These are phyloP conservation scores for Leishmania gerbilli DNA, from an alignment of 208 protist species.

Conservation along the genomic window DNA sequence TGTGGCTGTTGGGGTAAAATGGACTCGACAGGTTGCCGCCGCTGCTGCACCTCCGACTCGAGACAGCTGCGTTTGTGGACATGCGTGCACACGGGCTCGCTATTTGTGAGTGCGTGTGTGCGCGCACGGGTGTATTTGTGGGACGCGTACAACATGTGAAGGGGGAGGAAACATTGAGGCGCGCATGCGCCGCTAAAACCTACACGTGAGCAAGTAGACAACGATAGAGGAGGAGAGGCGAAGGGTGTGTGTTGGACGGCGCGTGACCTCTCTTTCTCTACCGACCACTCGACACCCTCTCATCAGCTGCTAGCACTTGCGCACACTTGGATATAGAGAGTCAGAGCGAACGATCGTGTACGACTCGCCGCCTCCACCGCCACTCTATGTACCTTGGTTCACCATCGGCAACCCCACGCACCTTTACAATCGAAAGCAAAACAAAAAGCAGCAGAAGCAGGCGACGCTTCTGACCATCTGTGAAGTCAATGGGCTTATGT, in stretches of 20 bases:
- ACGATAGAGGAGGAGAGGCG: not conserved
- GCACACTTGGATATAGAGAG: too few species aligned
- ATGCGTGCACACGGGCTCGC: not conserved
- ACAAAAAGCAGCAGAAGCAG: not conserved
- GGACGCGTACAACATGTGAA: not conserved
- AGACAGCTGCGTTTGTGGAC: not conserved
- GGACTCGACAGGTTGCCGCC: not conserved
- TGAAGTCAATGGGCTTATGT: not conserved
- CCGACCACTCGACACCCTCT: not conserved
- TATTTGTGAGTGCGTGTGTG: not conserved
- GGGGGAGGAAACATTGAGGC: not conserved
- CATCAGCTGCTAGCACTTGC: not conserved
- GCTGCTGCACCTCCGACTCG: not conserved
- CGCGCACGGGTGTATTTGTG: not conserved
- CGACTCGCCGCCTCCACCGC: too few species aligned
- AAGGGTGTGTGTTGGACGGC: not conserved
- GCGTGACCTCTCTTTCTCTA: conserved; percentile 3
- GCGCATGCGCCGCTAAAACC: not conserved
- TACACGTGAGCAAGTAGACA: not conserved
- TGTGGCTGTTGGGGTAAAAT: not conserved
- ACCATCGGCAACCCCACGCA: not conserved
- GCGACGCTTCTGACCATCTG: not conserved
- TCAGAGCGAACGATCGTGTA: not conserved
- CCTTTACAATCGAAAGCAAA: not conserved
- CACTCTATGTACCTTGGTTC: not conserved